Percentiles rank a stretch among this genome's conserved stretches.
These are phyloP conservation scores for Ceratocystis cacaofunesta DNA, from an alignment of 2,329 filamentous ascomycete genomes.

Conservation along the genomic window DNA sequence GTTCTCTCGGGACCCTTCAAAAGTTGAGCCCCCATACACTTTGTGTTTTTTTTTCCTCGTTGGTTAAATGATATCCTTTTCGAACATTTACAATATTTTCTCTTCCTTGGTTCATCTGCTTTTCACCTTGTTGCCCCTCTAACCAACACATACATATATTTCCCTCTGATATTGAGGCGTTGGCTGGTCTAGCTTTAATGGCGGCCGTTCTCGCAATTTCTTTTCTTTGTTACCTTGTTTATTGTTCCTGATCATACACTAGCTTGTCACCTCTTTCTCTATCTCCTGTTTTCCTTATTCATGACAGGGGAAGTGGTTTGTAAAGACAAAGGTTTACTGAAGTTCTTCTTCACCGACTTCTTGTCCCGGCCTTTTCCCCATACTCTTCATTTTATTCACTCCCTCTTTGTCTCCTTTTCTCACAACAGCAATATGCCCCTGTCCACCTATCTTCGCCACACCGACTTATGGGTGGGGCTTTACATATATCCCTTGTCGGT, in stretches of 20 bases:
- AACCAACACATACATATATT: constrained; percentile 3
- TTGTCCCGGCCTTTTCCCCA: constrained; percentile 5
- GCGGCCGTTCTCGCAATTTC: constrained; percentile 8
- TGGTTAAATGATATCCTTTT: constrained; percentile 16
- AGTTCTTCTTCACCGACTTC: not conserved
- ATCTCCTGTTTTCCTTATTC: constrained; percentile 16
- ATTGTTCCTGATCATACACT: not conserved
- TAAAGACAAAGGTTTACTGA: not conserved
- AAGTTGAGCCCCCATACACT: constrained; percentile 11
- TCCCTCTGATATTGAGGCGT: not conserved
- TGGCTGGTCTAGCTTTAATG: not conserved
- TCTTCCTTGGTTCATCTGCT: not conserved
- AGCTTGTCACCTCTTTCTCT: not conserved
- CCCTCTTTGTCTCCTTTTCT: constrained; percentile 16
- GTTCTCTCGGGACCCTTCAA: constrained; percentile 9
- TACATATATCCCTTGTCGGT: not conserved
- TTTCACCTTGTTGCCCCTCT: not conserved
- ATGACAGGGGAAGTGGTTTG: not conserved
- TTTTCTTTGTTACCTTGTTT: constrained; percentile 5
- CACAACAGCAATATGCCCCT: constrained; percentile 16
- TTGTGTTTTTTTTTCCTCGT: constrained; percentile 18
- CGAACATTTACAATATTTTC: constrained; percentile 7
- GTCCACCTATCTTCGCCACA: not conserved
- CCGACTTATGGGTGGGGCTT: not conserved
- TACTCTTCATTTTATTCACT: not conserved